phyloP scores from a whole-genome alignment of 164 flowering plant genomes.

The Vitis vinifera region ASM3070453v1 NC_081810.1:4882501-4883000 shows the following conservation, averaged over 20 bases:
- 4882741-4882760: slow-evolving; percentile 78
- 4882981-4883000: slow-evolving; percentile 35
- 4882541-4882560: slow-evolving; percentile 77
- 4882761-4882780: slow-evolving; percentile 43
- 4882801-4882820: slow-evolving; percentile 60
- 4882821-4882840: slow-evolving; percentile 37
- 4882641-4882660: slow-evolving; percentile 28
- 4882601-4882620: slow-evolving; percentile 41
- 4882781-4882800: slow-evolving; percentile 45
- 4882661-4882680: slow-evolving; percentile 41
- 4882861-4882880: slow-evolving; percentile 33
- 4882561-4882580: slow-evolving; percentile 62
- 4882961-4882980: slow-evolving; percentile 54
- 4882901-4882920: slow-evolving; percentile 48
- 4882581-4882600: slow-evolving; percentile 49
- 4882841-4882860: slow-evolving; percentile 28
- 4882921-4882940: slow-evolving; percentile 42
- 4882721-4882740: slow-evolving; percentile 51
- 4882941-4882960: slow-evolving; percentile 63
- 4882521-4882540: slow-evolving; percentile 69
- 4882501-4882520: slow-evolving; percentile 52
- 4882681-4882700: slow-evolving; percentile 53
- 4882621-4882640: slow-evolving; percentile 48
- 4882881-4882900: slow-evolving; percentile 45
- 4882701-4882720: slow-evolving; percentile 44